Evolutionary conservation across 2,329 filamentous ascomycete species (phyloP).

Genomic region (Eurotiales sp.): DNA sequence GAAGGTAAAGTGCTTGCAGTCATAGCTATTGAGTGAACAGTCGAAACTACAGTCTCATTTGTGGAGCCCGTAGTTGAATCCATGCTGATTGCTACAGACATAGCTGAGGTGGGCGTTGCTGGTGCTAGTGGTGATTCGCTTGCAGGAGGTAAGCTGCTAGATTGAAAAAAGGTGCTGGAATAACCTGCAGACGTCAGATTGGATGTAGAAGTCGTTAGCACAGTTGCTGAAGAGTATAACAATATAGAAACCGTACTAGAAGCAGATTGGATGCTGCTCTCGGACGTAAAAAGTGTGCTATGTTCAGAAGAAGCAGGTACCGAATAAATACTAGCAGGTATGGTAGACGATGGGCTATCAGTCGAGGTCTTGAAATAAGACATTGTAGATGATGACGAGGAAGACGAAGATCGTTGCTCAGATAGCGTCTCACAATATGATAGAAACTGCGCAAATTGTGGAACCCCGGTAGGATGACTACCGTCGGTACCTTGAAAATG

Average conservation of each 20-base stretch:
- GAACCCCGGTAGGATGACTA: neutral
- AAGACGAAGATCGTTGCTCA: neutral
- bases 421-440: conserved; percentile 14
- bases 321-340: neutral
- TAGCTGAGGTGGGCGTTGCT: too few species aligned
- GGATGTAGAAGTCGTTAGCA: neutral
- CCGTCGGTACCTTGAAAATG: neutral
- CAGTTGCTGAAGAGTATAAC: neutral
- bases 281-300: neutral
- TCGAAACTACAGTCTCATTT: too few species aligned
- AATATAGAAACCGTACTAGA: neutral
- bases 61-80: too few species aligned
- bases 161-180: neutral
- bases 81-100: too few species aligned
- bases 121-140: neutral
- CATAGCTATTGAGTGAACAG: too few species aligned
- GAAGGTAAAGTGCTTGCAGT: too few species aligned
- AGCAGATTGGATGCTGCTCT: neutral
- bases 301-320: neutral
- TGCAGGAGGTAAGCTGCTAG: neutral
- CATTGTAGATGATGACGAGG: neutral
- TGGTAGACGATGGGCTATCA: neutral
- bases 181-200: neutral
- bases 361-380: neutral
- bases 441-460: conserved; percentile 15